Conservation (phyloP, 495 filamentous ascomycete species). For the Penicillium coprophilum region DNA sequence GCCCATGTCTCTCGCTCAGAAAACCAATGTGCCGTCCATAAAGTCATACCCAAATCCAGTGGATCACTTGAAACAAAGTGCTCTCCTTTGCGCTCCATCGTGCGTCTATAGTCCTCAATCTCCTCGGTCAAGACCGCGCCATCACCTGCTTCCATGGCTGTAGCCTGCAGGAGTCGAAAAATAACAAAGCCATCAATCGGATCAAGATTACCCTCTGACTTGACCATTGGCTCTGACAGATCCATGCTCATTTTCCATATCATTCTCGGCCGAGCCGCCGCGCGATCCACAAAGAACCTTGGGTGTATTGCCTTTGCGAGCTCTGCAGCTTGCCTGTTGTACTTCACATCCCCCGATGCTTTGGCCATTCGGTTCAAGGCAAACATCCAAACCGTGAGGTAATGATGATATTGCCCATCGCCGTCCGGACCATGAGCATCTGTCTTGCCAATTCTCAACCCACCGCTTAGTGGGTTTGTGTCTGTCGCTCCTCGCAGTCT, state of each 20-base stretch:
- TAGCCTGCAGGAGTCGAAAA: constrained; percentile 53
- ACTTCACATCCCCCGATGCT: constrained; percentile 49
- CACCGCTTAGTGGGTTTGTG: constrained; percentile 55
- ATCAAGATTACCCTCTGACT: constrained; percentile 59
- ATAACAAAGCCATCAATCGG: constrained; percentile 61
- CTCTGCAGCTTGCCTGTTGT: constrained; percentile 55
- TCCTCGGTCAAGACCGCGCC: constrained; percentile 46
- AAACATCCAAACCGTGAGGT: constrained; percentile 71
- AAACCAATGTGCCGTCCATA: constrained; percentile 64
- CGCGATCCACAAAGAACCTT: constrained; percentile 49
- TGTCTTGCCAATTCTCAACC: constrained; percentile 63
- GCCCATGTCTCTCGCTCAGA: constrained; percentile 55
- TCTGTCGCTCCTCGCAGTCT: constrained; percentile 56
- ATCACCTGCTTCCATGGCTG: constrained; percentile 31
- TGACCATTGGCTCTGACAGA: constrained; percentile 50
- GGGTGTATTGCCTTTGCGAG: constrained; percentile 61
- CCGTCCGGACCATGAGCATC: constrained; percentile 52
- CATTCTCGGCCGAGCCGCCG: constrained; percentile 45
- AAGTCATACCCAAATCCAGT: constrained; percentile 63
- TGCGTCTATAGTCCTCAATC: constrained; percentile 56
- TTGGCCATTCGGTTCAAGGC: constrained; percentile 59
- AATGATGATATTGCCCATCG: constrained; percentile 70
- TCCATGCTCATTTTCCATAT: constrained; percentile 64
- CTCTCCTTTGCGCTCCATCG: constrained; percentile 53
- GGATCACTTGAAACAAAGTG: constrained; percentile 53